Percentiles rank a stretch among this genome's conserved stretches.
phyloP scores from a whole-genome alignment of 768 basidiomycete species.

The Lactifluus rugatus region DNA sequence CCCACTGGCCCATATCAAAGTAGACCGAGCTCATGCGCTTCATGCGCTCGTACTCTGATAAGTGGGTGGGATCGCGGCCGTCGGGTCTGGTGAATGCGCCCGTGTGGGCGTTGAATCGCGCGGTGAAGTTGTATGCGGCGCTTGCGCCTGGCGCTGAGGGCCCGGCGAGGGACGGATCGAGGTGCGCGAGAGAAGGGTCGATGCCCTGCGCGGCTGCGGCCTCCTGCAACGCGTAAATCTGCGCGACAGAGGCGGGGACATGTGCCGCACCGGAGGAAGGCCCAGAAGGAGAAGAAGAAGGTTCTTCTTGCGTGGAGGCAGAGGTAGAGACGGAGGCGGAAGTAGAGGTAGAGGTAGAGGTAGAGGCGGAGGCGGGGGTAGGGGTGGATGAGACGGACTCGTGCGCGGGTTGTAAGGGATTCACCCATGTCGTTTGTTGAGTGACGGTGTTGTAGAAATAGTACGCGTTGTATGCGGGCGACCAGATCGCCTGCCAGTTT shows the following conservation, averaged over 20 bases:
- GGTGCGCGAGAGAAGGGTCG: conserved; percentile 69
- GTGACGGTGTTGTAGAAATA: conserved; percentile 76
- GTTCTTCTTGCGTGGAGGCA: conserved; percentile 10
- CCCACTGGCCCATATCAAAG: conserved; percentile 78
- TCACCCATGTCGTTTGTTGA: conserved; percentile 75
- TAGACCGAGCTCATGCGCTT: conserved; percentile 84
- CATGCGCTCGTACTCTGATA: conserved; percentile 74
- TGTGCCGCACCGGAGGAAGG: conserved; percentile 24
- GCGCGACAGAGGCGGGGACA: conserved; percentile 27
- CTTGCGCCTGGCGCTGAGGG: conserved; percentile 25
- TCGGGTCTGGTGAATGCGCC: conserved; percentile 62
- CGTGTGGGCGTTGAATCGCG: conserved; percentile 76
- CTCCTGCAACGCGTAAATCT: conserved; percentile 42
- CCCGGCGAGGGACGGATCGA: conserved; percentile 58
- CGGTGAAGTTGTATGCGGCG: conserved; percentile 39
- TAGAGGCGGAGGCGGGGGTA: conserved; percentile 12
- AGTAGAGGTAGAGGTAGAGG: not conserved
- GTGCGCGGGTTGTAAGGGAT: conserved; percentile 44
- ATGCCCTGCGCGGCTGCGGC: conserved; percentile 74
- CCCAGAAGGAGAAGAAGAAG: conserved; percentile 19
- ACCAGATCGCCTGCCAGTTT: conserved; percentile 75
- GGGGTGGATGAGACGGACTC: not conserved
- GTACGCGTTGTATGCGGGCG: conserved; percentile 68
- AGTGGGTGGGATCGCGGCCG: conserved; percentile 60
- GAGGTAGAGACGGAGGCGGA: too few species aligned